These are phyloP conservation scores for Deuterostichococcus epilithicus DNA, from an alignment of 139 green algal genomes.

Conservation along the genomic window DNA sequence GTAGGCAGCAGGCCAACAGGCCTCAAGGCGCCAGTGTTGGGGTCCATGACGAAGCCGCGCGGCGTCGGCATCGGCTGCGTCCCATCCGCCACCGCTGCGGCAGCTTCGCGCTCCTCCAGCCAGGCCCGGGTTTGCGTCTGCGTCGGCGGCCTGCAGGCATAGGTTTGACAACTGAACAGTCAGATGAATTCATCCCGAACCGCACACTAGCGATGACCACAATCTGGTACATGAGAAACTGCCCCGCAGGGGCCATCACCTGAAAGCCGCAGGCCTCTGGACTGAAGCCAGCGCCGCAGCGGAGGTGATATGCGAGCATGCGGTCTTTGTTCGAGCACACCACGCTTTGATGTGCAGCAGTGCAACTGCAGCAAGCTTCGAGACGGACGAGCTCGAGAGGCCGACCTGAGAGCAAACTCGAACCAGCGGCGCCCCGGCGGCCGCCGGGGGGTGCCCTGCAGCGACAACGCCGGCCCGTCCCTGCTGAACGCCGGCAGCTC, in stretches of 20 bases:
- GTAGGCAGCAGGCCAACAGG: neutral
- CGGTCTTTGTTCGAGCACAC: too few relatives aligned
- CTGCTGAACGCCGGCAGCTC: slow-evolving; percentile 26
- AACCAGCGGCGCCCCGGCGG: slow-evolving; percentile 2
- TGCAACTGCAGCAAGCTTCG: too few relatives aligned
- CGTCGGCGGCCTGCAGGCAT: slow-evolving; percentile 27
- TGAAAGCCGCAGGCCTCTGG: too few relatives aligned
- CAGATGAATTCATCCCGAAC: too few relatives aligned
- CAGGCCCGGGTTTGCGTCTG: slow-evolving; percentile 34
- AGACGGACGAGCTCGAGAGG: neutral
- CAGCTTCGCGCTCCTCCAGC: slow-evolving; percentile 12
- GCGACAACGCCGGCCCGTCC: neutral
- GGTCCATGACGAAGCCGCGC: slow-evolving; percentile 53
- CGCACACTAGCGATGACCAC: too few relatives aligned
- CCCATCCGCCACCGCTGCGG: neutral
- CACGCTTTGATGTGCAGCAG: too few relatives aligned
- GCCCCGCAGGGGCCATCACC: too few relatives aligned
- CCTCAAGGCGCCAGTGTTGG: slow-evolving; percentile 72
- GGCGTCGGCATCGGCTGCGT: neutral
- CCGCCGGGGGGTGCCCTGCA: neutral
- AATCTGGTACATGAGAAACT: too few relatives aligned
- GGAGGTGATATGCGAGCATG: too few relatives aligned
- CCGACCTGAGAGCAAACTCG: slow-evolving; percentile 11
- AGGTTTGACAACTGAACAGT: too few relatives aligned
- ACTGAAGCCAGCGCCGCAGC: too few relatives aligned